Evolutionary conservation across 371 early-diverging fungal species (phyloP), one percentile per base, ranked within the genome.

Genomic region (Umbelopsis sp.): DNA sequence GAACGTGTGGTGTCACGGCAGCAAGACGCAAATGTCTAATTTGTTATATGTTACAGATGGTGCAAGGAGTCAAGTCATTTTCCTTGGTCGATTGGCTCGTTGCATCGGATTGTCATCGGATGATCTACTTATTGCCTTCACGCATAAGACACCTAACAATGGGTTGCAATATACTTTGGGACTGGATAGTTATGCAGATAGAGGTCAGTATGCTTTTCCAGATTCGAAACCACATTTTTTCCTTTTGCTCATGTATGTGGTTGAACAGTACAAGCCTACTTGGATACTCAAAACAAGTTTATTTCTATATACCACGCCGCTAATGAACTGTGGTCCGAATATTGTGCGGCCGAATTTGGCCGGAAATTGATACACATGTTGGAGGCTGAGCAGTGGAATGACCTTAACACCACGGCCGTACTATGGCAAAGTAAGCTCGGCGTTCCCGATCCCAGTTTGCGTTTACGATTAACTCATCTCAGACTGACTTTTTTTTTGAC

Each of bases 261-360:
- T 48, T 20, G 0, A 57, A 18, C 16, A 57, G 57, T 57, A 12
- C 57, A 57, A 57, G 57, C 57, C 18, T 57, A 57, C 18, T n/a
- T 57, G 35, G 57, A 57, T 4, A 57, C 57, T 35, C 78, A 79
- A 50, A 62, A 71, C 5, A 63, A 50, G 1, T 62, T 83, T 0
- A 32, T 75, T 4, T 37, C 65, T 6, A 72, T 62, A 8, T 80
- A 69, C 50, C 75, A 74, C 32, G 53, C 65, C 7, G 75, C 83
- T 4, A 84, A 87, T 69, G 68, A 68, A 11, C 50, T 73, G 0
- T 87, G 88, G 88, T 76, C 83, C 37, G 67, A 75, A 16, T 69
- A 50, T 29, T 64, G 84, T 3, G 72, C 73, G n/a, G 52, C 37
- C 9, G 29, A 65, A 11, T 83, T 79, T 73, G 57, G 45, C 11